Percentiles rank a stretch among this genome's conserved stretches.
These are phyloP conservation scores for Backusella luteola DNA, from an alignment of 192 early-diverging fungal species.

Conservation along the genomic window DNA sequence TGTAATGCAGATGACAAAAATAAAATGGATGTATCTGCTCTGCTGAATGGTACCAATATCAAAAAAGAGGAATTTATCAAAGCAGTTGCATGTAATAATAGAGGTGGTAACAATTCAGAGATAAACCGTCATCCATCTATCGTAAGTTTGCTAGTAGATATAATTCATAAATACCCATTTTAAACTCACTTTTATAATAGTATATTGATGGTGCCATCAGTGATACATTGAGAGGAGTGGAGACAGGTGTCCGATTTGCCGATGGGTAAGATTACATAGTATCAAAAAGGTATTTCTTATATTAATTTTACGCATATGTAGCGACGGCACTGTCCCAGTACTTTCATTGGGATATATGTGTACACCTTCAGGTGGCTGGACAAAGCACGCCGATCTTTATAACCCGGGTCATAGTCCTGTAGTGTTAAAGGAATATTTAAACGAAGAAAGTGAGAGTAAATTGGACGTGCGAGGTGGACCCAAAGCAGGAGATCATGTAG, in stretches of 20 bases:
- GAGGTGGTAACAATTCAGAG: conserved; percentile 9
- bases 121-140: background rate
- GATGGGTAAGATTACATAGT: conserved; percentile 52
- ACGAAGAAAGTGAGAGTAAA: conserved; percentile 52
- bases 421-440: conserved; percentile 68
- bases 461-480: conserved; percentile 71
- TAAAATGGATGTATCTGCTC: background rate
- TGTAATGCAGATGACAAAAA: conserved; percentile 2
- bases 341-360: conserved; percentile 87
- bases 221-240: conserved; percentile 55
- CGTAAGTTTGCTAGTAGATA: background rate
- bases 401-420: conserved; percentile 73
- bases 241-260: conserved; percentile 65
- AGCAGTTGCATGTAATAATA: conserved; percentile 10
- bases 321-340: conserved; percentile 87
- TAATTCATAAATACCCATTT: background rate
- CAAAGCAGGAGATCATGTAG: conserved; percentile 78
- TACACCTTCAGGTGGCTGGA: conserved; percentile 68
- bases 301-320: conserved; percentile 22
- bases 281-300: background rate
- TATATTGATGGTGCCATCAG: conserved; percentile 53
- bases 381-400: conserved; percentile 60
- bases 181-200: background rate
- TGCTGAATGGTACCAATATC: background rate
- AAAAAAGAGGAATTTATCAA: conserved; percentile 3